phyloP scores from a whole-genome alignment of 1,284 basidiomycete genomes.

The Ganoderma lingzhi region DNA sequence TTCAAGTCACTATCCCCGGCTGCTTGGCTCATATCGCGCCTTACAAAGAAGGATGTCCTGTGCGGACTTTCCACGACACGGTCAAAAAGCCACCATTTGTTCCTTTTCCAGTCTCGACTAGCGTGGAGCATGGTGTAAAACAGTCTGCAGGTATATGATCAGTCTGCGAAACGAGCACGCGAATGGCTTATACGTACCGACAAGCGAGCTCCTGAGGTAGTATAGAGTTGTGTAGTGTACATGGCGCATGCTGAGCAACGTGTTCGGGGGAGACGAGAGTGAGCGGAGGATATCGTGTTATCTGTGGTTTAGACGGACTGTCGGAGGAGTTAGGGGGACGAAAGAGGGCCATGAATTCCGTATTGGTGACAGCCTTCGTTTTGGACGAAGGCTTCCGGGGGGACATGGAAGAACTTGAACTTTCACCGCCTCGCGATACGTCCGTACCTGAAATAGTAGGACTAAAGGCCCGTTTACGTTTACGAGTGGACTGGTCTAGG shows the following conservation, averaged over 20 bases:
- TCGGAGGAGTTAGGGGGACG: constrained; percentile 57
- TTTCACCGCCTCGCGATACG: too few relatives aligned
- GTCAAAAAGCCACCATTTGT: constrained; percentile 88
- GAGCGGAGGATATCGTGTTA: constrained; percentile 56
- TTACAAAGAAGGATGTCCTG: constrained; percentile 80
- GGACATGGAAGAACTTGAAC: not conserved
- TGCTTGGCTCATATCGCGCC: constrained; percentile 47
- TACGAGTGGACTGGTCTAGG: too few relatives aligned
- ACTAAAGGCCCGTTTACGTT: too few relatives aligned
- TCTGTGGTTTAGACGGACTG: constrained; percentile 29
- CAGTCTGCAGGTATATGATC: not conserved
- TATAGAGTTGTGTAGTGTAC: constrained; percentile 74
- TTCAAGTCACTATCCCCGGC: constrained; percentile 53
- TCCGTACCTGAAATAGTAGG: not conserved
- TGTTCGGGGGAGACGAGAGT: constrained; percentile 63
- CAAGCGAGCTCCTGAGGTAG: constrained; percentile 78
- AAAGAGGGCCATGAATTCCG: constrained; percentile 56
- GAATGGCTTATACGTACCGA: constrained; percentile 31
- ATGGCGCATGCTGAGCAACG: constrained; percentile 77
- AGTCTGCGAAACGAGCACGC: not conserved
- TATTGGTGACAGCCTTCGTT: constrained; percentile 42
- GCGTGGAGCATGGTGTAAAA: constrained; percentile 34
- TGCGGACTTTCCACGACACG: constrained; percentile 85
- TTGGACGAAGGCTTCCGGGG: constrained; percentile 36
- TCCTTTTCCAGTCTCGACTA: constrained; percentile 73